Evolutionary conservation across 805 yeast genomes (phyloP).

Genomic region (Saturnispora serradocipensis): DNA sequence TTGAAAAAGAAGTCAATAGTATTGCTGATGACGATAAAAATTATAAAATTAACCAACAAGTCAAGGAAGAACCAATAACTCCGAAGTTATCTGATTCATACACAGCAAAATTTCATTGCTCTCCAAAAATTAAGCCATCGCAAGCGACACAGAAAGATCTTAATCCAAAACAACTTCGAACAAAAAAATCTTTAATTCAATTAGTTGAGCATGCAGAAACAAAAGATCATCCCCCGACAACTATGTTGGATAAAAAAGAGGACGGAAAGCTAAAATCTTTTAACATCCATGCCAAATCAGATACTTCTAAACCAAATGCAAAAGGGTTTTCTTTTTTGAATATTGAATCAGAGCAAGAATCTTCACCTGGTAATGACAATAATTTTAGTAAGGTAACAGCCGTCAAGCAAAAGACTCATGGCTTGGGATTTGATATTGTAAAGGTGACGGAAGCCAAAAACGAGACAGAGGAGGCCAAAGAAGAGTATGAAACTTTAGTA

Average conservation of each 20-base stretch:
- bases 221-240: not conserved
- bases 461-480: not conserved
- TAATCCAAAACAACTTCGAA: not conserved
- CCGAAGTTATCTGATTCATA: not conserved
- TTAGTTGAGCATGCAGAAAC: conserved; percentile 2
- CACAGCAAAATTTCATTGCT: not conserved
- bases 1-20: not conserved
- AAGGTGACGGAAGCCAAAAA: conserved; percentile 1
- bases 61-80: not conserved
- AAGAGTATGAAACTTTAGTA: not conserved
- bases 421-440: conserved; percentile 7
- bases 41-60: not conserved
- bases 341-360: not conserved
- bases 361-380: not conserved
- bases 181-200: conserved; percentile 8
- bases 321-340: not conserved
- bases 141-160: not conserved
- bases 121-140: not conserved
- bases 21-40: not conserved
- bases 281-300: conserved; percentile 6
- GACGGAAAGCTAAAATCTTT: conserved; percentile 10
- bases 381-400: not conserved
- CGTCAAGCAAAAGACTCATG: not conserved
- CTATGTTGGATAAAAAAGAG: not conserved
- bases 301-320: not conserved